Base-by-base conservation (phyloP, 257 asterid genomes). In the Nicotiana tomentosiformis region DNA sequence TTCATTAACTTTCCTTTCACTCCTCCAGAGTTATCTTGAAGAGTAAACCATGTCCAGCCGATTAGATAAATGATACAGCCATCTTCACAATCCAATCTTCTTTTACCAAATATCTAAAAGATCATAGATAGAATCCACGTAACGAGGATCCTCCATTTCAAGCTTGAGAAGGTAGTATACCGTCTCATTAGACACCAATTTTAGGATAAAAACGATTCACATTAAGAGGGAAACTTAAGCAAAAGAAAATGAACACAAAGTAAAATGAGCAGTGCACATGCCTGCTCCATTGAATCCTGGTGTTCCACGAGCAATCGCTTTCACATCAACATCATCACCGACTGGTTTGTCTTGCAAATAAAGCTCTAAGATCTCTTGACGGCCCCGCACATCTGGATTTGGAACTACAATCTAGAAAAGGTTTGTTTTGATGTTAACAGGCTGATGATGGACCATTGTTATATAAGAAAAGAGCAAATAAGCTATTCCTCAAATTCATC, bases 231-330 rank as follows among this genome's bases (percentile, higher is more conserved):
- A 30, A 72, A 46, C 61, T 72, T 12, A 43, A 72, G 10, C 55
- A 79, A 61, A 79, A 64, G 60, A 18, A 39, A 77, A 51, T 82
- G 35, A 39, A 77, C 61, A 29, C 4, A 53, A 61, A 30, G 30
- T 55, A 83, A 70, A 56, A 39, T 88, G 69, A 84, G 69, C 29
- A 70, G 81, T 77, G 83, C 18, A 39, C 37, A 53, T 91, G 77
- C 99, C 99, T 93, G 99, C 99, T 65, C 99, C 99, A 81, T 94
- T 95, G 89, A 95, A 95, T 84, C 98, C 98, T 70, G 98, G 98
- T 83, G 99, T 96, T 82, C 98, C 99, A 70, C 99, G 98, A 64
- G 99, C 99, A 86, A 96, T 94, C 77, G 94, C 88, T 82, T 90
- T 93, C 82, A 94, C 88, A 90, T 96, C 93, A 72, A 96, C 98